A percentile compares a stretch with the other conserved stretches of the same genome.
Conservation (phyloP, 75 land plant species). For the Picea sitchensis region DNA sequence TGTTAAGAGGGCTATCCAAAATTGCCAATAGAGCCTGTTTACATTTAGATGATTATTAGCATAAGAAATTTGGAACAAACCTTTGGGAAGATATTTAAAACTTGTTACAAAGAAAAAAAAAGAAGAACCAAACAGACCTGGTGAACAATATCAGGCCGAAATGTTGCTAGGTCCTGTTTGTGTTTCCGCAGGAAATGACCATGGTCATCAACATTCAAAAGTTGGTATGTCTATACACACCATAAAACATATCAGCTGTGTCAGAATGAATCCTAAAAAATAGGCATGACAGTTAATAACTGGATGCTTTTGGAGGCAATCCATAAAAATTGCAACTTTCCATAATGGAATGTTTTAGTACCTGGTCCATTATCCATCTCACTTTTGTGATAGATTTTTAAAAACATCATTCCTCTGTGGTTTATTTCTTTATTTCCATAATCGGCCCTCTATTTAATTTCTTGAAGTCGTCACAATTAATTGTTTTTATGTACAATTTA, state of each 20-base stretch:
- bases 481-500: too few relatives aligned
- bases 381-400: neutral
- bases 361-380: neutral
- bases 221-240: constrained; percentile 43
- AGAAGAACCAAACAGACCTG: constrained; percentile 30
- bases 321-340: too few relatives aligned
- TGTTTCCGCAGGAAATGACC: constrained; percentile 55
- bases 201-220: constrained; percentile 70
- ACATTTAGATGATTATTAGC: neutral
- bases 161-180: constrained; percentile 53
- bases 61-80: neutral
- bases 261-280: neutral
- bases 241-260: neutral
- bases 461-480: neutral
- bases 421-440: neutral
- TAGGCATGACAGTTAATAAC: neutral
- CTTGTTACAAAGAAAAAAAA: neutral
- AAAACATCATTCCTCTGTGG: neutral
- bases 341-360: too few relatives aligned
- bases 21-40: constrained; percentile 81
- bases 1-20: constrained; percentile 83
- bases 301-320: neutral
- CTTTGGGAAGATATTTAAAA: neutral
- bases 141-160: constrained; percentile 72
- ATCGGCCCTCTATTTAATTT: neutral